Conservation (phyloP, 768 basidiomycete species). For the Boletus reticulatus region DNA sequence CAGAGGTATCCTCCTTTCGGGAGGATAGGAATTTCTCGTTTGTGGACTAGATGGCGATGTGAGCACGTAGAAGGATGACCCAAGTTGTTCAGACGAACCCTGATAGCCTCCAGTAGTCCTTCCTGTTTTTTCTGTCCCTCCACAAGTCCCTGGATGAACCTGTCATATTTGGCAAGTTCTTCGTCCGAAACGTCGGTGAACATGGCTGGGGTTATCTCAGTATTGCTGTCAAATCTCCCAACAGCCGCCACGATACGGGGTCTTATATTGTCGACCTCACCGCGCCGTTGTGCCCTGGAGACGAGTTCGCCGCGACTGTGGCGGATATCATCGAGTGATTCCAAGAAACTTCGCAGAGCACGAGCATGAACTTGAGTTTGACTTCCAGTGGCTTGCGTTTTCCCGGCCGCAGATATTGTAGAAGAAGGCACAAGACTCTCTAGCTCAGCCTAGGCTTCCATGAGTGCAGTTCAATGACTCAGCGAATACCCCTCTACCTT, state of each 20-base stretch:
- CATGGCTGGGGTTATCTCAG: constrained; percentile 77
- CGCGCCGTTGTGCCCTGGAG: constrained; percentile 58
- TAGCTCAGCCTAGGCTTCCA: constrained; percentile 50
- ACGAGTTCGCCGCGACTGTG: constrained; percentile 61
- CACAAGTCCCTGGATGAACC: constrained; percentile 59
- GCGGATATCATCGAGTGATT: constrained; percentile 74
- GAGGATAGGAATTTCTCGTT: constrained; percentile 76
- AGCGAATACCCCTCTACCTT: constrained; percentile 36
- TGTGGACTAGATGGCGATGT: constrained; percentile 40
- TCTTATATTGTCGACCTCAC: constrained; percentile 71
- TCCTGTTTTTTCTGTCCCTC: constrained; percentile 59
- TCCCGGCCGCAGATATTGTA: constrained; percentile 37
- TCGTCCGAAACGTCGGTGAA: constrained; percentile 83
- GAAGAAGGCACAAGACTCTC: constrained; percentile 70
- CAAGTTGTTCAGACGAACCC: constrained; percentile 44
- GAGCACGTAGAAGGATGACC: not conserved
- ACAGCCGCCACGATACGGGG: constrained; percentile 65
- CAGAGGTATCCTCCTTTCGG: constrained; percentile 69
- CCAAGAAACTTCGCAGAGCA: constrained; percentile 69
- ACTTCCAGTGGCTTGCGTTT: constrained; percentile 37
- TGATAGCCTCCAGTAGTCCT: constrained; percentile 61
- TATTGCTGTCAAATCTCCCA: constrained; percentile 59
- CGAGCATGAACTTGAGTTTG: constrained; percentile 64
- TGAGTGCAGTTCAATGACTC: constrained; percentile 1
- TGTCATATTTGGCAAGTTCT: constrained; percentile 80